These are phyloP conservation scores for Diaporthe sp. DNA, from an alignment of 2,329 filamentous ascomycete species.

Conservation along the genomic window DNA sequence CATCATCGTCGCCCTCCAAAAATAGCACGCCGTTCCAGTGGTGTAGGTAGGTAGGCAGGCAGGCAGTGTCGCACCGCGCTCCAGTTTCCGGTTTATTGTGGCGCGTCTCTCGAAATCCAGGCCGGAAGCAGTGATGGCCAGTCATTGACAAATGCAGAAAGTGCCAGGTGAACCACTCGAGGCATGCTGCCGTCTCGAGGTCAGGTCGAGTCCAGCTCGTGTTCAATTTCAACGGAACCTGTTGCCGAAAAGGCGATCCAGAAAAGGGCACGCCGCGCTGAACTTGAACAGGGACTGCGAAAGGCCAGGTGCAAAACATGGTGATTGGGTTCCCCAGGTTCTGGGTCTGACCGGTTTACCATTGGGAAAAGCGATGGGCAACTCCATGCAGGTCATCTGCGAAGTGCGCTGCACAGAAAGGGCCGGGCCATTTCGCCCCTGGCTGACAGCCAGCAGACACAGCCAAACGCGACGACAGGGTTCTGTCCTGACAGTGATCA, in stretches of 20 bases:
- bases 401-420: slow-evolving; percentile 21
- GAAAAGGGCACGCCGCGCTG: not conserved
- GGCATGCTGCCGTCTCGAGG: slow-evolving; percentile 32
- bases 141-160: slow-evolving; percentile 17
- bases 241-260: not conserved
- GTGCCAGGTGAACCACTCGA: slow-evolving; percentile 5
- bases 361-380: slow-evolving; percentile 22
- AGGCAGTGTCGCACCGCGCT: slow-evolving; percentile 26
- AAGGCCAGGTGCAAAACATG: not conserved
- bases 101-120: slow-evolving; percentile 21
- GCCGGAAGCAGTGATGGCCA: slow-evolving; percentile 32
- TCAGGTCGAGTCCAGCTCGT: slow-evolving; percentile 10
- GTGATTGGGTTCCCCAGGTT: slow-evolving; percentile 28
- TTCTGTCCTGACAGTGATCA: not conserved
- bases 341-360: slow-evolving; percentile 28
- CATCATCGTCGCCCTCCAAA: slow-evolving; percentile 1
- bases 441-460: slow-evolving; percentile 31
- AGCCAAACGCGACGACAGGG: slow-evolving; percentile 1
- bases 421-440: slow-evolving; percentile 4
- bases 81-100: slow-evolving; percentile 40
- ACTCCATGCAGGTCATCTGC: slow-evolving; percentile 29
- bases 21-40: slow-evolving; percentile 17
- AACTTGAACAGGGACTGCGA: slow-evolving; percentile 6
- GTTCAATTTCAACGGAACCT: not conserved
- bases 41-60: not conserved